A percentile compares a stretch with the other conserved stretches of the same genome.
Conservation (phyloP, 2,329 filamentous ascomycete genomes). For the Colletotrichum cereale region DNA sequence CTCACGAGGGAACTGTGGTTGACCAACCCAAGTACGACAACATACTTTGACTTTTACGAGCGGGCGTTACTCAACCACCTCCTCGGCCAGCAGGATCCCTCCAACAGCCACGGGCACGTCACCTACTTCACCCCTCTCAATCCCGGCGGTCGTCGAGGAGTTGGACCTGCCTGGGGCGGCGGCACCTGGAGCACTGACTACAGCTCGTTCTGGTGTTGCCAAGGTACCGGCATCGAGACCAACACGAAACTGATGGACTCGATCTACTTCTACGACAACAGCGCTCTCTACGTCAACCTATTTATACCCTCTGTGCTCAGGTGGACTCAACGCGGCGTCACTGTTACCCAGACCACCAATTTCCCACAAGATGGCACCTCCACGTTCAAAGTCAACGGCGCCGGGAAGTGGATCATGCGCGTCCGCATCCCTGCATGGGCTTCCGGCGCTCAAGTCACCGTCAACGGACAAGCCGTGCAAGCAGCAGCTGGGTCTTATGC, state of each 20-base stretch:
- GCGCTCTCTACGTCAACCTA: conserved; percentile 61
- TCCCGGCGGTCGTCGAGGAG: conserved; percentile 59
- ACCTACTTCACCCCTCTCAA: conserved; percentile 66
- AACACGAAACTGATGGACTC: conserved; percentile 68
- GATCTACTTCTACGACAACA: conserved; percentile 60
- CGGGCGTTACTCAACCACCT: conserved; percentile 63
- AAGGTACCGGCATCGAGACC: conserved; percentile 64
- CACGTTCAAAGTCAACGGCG: conserved; percentile 52
- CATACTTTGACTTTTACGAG: conserved; percentile 68
- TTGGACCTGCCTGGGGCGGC: conserved; percentile 66
- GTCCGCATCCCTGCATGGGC: conserved; percentile 64
- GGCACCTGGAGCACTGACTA: conserved; percentile 68
- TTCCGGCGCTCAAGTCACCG: conserved; percentile 50
- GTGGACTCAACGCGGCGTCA: conserved; percentile 57
- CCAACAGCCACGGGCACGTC: conserved; percentile 59
- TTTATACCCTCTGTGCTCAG: conserved; percentile 60
- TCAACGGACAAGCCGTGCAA: conserved; percentile 55
- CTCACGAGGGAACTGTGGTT: conserved; percentile 64
- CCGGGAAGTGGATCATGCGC: conserved; percentile 50
- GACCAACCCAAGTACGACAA: conserved; percentile 53
- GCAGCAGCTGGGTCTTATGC: conserved; percentile 56
- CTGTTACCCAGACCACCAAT: conserved; percentile 56
- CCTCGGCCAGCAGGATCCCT: conserved; percentile 61
- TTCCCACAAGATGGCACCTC: conserved; percentile 57
- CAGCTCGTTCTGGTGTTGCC: conserved; percentile 66